Conservation (phyloP, 176 grass and related monocot genomes). For the Aechmea fasciata region DNA sequence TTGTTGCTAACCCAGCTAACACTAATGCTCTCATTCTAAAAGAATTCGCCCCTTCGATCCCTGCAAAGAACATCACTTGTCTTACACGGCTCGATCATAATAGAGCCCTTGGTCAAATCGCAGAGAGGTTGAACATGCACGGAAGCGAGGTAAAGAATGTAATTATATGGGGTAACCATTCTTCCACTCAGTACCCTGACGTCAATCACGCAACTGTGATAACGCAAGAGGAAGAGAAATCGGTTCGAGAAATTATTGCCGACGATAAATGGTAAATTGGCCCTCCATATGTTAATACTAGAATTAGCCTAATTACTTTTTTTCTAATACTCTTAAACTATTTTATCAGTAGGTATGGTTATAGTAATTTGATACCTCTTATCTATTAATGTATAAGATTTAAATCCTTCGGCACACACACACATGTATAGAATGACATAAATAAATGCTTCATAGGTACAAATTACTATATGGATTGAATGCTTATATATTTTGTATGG, state of each 20-base stretch:
- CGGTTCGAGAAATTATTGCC: conserved; percentile 36
- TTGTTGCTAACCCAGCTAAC: conserved; percentile 82
- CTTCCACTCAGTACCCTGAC: conserved; percentile 79
- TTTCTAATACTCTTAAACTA: too few species aligned
- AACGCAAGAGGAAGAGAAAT: conserved; percentile 35
- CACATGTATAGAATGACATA: too few species aligned
- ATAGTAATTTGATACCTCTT: too few species aligned
- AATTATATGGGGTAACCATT: conserved; percentile 79
- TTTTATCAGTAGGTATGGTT: too few species aligned
- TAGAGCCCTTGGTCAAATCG: conserved; percentile 52
- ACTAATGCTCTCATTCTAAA: conserved; percentile 70
- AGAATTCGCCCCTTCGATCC: conserved; percentile 44
- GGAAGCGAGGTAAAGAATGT: conserved; percentile 56
- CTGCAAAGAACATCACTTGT: conserved; percentile 73
- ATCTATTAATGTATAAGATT: too few species aligned
- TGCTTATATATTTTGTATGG: too few species aligned
- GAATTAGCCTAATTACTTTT: background rate
- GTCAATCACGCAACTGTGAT: conserved; percentile 41
- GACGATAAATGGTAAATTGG: conserved; percentile 47
- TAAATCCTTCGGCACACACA: too few species aligned
- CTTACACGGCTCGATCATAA: conserved; percentile 89
- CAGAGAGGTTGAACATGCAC: conserved; percentile 47
- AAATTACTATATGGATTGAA: too few species aligned
- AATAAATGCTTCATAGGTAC: too few species aligned
- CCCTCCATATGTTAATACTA: background rate